Base-by-base conservation (phyloP, 2,329 filamentous ascomycete species). In the Neofusicoccum cordaticola region DNA sequence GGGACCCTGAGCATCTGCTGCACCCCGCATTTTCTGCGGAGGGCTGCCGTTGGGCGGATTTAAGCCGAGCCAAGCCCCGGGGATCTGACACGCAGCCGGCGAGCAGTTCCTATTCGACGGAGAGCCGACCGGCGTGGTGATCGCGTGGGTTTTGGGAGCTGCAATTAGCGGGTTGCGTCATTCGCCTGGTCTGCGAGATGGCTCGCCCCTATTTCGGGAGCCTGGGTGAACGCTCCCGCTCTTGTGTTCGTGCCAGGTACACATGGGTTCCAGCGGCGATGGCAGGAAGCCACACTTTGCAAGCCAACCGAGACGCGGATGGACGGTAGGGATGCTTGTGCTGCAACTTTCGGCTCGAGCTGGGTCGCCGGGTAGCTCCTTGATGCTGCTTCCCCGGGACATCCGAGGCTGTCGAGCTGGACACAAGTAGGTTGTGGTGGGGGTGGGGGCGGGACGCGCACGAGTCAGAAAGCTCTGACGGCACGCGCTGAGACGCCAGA, bases 11-110 rank as follows among this genome's bases (percentile, higher is more conserved):
- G 35, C 56, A 11, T 15, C 41, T 17, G 31, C 31, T 60, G 56
- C 56, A 48, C 56, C 56, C 56, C 56, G 41, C 56, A 60, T 60
- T 60, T 31, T 47, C 41, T 42, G 27, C 42, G 22, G 4, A n/a
- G 4, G 7, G 19, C n/a, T 12, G 13, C n/a, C 2, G 15, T n/a
- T 15, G 34, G n/a, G 52, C 56, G 56, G 56, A 60, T 47, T 47
- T 47, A 60, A 37, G 56, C 41, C 31, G 27, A 35, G 7, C 22
- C 41, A 45, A 58, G 27, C 2, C 53, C 53, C 41, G 53, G n/a
- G 8, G 19, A 8, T 44, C 39, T 57, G 39, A 42, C 19, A n/a
- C 5, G 22, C 39, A 15, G 6, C 2, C 8, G 12, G 37, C 37
- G 12, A 6, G 15, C 12, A 7, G 12, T 9, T 11, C 22, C 51